Evolutionary conservation across 257 asterid species (phyloP), one percentile per base, ranked within the genome.

Genomic region (Jacaranda mimosifolia): DNA sequence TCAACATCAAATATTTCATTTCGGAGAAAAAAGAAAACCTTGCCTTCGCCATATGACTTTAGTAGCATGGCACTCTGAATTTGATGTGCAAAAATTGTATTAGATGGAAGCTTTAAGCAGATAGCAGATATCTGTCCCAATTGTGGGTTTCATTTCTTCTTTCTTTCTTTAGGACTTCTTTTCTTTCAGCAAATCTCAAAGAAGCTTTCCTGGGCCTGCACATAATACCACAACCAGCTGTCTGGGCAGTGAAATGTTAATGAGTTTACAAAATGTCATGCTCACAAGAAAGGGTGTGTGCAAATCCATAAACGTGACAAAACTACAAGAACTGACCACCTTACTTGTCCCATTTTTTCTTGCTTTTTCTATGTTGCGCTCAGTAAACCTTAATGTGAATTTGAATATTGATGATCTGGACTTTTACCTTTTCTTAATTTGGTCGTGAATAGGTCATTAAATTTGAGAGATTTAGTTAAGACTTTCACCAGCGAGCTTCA

Each of bases 81-180:
- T 26, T 2, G 2, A 26, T 2, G 2, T 26, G 32, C 32, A 26
- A 26, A 26, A 26, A 26, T 26, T 26, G 32, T 26, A 63, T 63
- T 17, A 36, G 32, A 62, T 38, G 60, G 51, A 21, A 66, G 43
- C 72, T 80, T 60, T 43, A 49, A 26, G 10, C 74, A 68, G 74
- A 15, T 65, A 48, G 19, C 49, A 15, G 35, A 4, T 21, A 15
- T 63, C 8, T 51, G 6, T 53, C 9, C 48, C 12, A 49, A 15
- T 12, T 18, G 7, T 21, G 35, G 5, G 11, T 59, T 66, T 40
- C 38, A 9, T 43, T 66, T 42, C 38, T 8, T 5, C 19, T 45
- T 48, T 26, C 9, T 18, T 4, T 19, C 21, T 26, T 26, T 26
- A 0, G 32, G 32, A 26, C 32, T 26, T 26, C 32, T 26, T 26